Evolutionary conservation across 1,139 yeast genomes (phyloP).

Genomic region (Hansenula sp.): DNA sequence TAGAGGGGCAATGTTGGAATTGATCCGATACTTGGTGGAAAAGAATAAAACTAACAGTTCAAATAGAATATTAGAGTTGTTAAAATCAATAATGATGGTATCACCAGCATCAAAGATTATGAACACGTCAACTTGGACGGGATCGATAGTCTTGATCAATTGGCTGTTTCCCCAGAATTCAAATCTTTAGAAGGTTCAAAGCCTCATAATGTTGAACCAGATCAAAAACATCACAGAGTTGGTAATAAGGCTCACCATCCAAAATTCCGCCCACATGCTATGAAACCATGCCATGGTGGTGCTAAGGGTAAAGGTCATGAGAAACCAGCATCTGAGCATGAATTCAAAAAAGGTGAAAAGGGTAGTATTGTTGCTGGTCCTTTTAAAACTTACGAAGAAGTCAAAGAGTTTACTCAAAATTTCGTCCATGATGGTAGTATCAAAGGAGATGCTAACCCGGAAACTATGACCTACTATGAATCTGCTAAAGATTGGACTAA

Average conservation of each 20-base stretch:
- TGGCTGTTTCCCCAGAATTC: background rate
- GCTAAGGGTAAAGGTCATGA: background rate
- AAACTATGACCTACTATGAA: background rate
- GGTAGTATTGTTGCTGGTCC: slow-evolving; percentile 1
- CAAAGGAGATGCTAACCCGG: background rate
- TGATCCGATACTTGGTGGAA: no score
- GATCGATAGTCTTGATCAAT: slow-evolving; percentile 5
- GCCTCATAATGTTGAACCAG: slow-evolving; percentile 1
- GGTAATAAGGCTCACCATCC: background rate
- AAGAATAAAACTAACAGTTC: slow-evolving; percentile 2
- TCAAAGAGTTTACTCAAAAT: slow-evolving; percentile 1
- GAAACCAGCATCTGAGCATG: background rate
- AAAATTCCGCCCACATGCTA: background rate
- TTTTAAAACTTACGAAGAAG: background rate
- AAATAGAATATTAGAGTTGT: slow-evolving; percentile 11
- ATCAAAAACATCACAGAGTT: background rate
- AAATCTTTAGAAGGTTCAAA: background rate
- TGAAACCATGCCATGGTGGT: background rate
- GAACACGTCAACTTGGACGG: slow-evolving; percentile 13
- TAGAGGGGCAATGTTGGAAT: background rate
- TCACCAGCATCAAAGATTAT: slow-evolving; percentile 5
- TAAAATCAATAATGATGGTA: slow-evolving; percentile 6
- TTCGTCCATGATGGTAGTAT: background rate
- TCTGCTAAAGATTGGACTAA: background rate
- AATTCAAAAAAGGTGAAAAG: background rate